Evolutionary conservation across 208 protist species (phyloP), one percentile per base, ranked within the genome.

Genomic region (Angomonas ambiguus): DNA sequence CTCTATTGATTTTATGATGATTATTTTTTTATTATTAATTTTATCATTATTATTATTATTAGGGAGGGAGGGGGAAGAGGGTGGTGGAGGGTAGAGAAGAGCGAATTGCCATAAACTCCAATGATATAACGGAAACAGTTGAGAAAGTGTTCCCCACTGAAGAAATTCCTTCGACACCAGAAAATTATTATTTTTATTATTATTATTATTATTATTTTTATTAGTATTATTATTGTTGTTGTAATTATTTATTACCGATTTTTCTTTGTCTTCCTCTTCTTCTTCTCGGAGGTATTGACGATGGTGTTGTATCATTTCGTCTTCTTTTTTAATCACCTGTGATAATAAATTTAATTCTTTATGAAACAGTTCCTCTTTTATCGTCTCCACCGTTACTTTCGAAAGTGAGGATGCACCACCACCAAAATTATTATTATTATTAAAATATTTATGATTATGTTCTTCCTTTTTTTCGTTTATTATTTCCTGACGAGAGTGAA

Each of bases 161-260:
- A 11, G 18, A 18, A 48, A 48, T 18, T 48, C 41, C 41, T 48
- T 18, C 41, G 13, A 18, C 41, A 48, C 13, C 41, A 48, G 13
- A 48, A 48, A 48, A 48, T 48, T 48, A 18, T 22, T 18, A 45
- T 45, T 45, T 45, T 45, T 45, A 45, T n/a, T 45, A 45, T 45
- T 45, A 45, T 45, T 45, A 45, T 45, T 45, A n/a, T 45, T 16
- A 45, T 45, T 45, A n/a, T 45, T 45, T n/a, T 45, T 45, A 45
- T 16, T 45, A 45, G 8, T 45, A 45, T 45, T 45, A 45, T 45
- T 45, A 45, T 45, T n/a, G n/a, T n/a, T n/a, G n/a, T n/a, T n/a
- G n/a, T n/a, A n/a, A n/a, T n/a, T n/a, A n/a, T n/a, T n/a, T n/a
- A n/a, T n/a, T n/a, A n/a, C n/a, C n/a, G n/a, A n/a, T n/a, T n/a